Conservation (phyloP, 768 basidiomycete genomes). For the Amanita pallidorosea region DNA sequence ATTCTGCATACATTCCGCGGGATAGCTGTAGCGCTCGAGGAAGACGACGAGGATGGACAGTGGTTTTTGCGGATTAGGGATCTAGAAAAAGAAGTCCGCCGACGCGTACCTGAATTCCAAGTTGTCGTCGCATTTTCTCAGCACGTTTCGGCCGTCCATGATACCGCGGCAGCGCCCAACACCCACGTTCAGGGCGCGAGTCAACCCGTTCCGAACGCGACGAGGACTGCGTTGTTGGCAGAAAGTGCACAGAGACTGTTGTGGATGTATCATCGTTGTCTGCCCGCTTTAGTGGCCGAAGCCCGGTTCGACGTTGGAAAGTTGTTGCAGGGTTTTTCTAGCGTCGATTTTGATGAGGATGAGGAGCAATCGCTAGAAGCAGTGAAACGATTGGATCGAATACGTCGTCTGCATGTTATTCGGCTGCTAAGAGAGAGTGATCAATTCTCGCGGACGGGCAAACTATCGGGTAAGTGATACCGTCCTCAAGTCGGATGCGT, state of each 20-base stretch:
- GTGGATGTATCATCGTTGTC: conserved; percentile 73
- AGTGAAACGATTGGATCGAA: conserved; percentile 25
- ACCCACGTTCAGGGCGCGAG: conserved; percentile 2
- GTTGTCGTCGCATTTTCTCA: conserved; percentile 81
- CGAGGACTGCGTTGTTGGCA: conserved; percentile 50
- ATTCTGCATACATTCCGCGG: conserved; percentile 39
- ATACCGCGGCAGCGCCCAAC: conserved; percentile 4
- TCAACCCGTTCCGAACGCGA: conserved; percentile 14
- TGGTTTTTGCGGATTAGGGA: conserved; percentile 63
- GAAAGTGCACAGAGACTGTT: conserved; percentile 76
- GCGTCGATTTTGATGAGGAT: neutral
- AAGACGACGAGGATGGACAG: conserved; percentile 51
- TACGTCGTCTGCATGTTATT: conserved; percentile 69
- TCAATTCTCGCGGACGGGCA: conserved; percentile 71
- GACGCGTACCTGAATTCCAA: conserved; percentile 76
- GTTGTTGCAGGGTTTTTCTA: conserved; percentile 39
- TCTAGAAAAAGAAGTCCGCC: conserved; percentile 64
- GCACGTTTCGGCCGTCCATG: conserved; percentile 14
- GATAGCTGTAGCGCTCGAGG: conserved; percentile 45
- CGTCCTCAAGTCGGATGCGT: neutral
- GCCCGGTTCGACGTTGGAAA: conserved; percentile 83
- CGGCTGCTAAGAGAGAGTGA: conserved; percentile 65
- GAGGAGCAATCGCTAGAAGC: conserved; percentile 16
- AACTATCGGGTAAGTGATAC: conserved; percentile 23
- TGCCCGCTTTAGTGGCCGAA: conserved; percentile 68